A percentile compares a stretch with the other conserved stretches of the same genome.
phyloP scores from a whole-genome alignment of 1,284 basidiomycete genomes.

The Papiliotrema flavescens region DNA sequence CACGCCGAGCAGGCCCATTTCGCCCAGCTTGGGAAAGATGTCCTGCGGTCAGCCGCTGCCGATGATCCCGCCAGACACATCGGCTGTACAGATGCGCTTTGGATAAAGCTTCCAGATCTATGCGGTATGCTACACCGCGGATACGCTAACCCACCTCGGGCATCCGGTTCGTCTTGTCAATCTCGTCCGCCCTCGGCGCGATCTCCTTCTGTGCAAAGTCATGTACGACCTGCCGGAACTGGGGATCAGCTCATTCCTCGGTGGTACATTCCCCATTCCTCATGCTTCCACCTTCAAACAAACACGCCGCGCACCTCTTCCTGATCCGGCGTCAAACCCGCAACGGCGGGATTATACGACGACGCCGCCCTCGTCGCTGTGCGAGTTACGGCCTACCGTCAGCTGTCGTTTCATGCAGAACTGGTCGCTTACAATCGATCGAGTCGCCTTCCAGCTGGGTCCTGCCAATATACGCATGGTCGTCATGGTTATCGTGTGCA shows the following conservation, averaged over 20 bases:
- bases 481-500: too few relatives aligned
- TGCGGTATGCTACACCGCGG: too few relatives aligned
- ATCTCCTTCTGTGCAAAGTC: conserved; percentile 76
- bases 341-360: conserved; percentile 68
- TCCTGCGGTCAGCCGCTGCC: conserved; percentile 54
- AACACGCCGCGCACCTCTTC: conserved; percentile 62
- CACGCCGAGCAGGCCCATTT: conserved; percentile 70
- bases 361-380: conserved; percentile 17
- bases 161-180: conserved; percentile 76
- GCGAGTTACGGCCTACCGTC: not conserved
- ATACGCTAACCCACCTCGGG: conserved; percentile 57
- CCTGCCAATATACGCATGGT: too few relatives aligned
- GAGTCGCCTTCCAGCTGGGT: too few relatives aligned
- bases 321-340: conserved; percentile 80
- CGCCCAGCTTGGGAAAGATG: conserved; percentile 81
- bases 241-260: not conserved
- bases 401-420: too few relatives aligned
- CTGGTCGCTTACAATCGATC: too few relatives aligned
- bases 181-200: conserved; percentile 73
- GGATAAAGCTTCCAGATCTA: too few relatives aligned
- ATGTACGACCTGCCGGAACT: conserved; percentile 75
- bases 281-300: too few relatives aligned
- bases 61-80: not conserved
- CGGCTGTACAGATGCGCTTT: too few relatives aligned
- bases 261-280: not conserved